Conservation (phyloP, 257 asterid genomes). For the Nicotiana knightiana region DNA sequence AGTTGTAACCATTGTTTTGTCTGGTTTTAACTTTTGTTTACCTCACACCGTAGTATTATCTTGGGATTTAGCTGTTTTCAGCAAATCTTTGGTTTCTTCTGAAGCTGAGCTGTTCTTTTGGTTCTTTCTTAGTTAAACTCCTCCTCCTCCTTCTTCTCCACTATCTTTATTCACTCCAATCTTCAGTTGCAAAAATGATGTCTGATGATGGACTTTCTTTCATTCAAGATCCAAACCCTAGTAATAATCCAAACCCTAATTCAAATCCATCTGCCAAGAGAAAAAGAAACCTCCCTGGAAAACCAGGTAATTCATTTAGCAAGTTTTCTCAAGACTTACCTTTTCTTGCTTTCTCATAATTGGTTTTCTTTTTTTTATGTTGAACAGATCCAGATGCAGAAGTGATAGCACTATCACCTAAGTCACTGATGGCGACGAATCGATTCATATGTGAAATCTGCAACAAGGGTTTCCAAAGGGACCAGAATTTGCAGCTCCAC, state of each 20-base stretch:
- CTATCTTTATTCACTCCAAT: background rate
- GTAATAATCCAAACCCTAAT: constrained; percentile 8
- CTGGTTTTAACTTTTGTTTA: constrained; percentile 2
- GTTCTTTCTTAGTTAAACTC: background rate
- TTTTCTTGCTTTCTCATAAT: background rate
- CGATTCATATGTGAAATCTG: constrained; percentile 22
- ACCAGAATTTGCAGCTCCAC: constrained; percentile 23
- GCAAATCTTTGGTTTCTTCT: constrained; percentile 37
- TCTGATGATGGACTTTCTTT: constrained; percentile 74
- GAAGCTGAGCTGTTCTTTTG: constrained; percentile 4
- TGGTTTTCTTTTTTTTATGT: background rate
- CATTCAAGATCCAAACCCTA: constrained; percentile 46
- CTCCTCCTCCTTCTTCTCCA: background rate
- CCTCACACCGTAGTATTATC: background rate
- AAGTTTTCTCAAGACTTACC: background rate
- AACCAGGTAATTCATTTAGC: constrained; percentile 8
- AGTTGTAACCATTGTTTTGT: constrained; percentile 9
- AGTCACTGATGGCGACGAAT: constrained; percentile 22
- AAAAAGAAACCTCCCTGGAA: constrained; percentile 22
- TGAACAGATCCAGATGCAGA: constrained; percentile 23
- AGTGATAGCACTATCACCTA: constrained; percentile 23
- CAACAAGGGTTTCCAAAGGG: constrained; percentile 25
- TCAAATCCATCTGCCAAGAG: constrained; percentile 16
- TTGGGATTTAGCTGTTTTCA: constrained; percentile 42
- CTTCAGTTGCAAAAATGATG: constrained; percentile 41